A percentile compares a stretch with the other conserved stretches of the same genome.
phyloP scores from a whole-genome alignment of 345 rosid genomes.

The Syzygium grande region DNA sequence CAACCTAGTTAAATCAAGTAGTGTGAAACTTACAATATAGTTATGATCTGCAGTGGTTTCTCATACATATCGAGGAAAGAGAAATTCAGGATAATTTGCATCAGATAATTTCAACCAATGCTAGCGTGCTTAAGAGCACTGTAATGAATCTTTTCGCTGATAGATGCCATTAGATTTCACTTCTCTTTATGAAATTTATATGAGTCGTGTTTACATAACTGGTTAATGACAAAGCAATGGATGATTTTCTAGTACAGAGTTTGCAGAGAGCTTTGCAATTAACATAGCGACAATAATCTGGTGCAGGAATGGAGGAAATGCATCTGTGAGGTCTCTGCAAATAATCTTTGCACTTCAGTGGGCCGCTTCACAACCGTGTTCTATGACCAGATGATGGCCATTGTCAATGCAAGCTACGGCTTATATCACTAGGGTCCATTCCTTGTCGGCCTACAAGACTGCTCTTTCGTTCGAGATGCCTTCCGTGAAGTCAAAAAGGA shows the following conservation, averaged over 20 bases:
- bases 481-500: slow-evolving; percentile 8
- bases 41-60: not conserved
- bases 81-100: not conserved
- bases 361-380: slow-evolving; percentile 32
- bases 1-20: not conserved
- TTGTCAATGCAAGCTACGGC: slow-evolving; percentile 37
- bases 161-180: not conserved
- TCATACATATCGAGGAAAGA: not conserved
- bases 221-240: not conserved
- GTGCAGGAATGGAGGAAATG: slow-evolving; percentile 43
- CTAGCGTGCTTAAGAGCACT: not conserved
- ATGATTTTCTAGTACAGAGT: not conserved
- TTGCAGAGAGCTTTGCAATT: not conserved
- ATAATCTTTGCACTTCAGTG: slow-evolving; percentile 22
- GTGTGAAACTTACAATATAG: not conserved
- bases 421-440: slow-evolving; percentile 25
- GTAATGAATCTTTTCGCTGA: not conserved
- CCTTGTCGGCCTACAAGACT: slow-evolving; percentile 26
- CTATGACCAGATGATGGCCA: slow-evolving; percentile 22
- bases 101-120: not conserved
- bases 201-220: not conserved
- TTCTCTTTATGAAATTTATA: not conserved
- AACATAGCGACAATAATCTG: not conserved
- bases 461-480: slow-evolving; percentile 29
- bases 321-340: slow-evolving; percentile 32